These are phyloP conservation scores for Aspergillus transmontanensis DNA, from an alignment of 2,329 filamentous ascomycete species.

Conservation along the genomic window DNA sequence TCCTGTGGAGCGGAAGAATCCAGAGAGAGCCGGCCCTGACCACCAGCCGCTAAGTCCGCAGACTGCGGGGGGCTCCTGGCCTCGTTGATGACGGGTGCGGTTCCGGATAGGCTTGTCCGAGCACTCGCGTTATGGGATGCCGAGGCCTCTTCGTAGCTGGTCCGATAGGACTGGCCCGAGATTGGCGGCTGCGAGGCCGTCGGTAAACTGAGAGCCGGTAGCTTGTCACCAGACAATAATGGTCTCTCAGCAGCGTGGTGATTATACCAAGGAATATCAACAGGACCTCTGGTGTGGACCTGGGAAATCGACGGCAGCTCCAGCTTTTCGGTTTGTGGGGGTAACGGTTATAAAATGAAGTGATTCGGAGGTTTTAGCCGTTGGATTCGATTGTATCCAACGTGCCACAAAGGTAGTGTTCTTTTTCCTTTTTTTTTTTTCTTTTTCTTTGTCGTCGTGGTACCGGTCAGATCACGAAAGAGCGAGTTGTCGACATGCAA, in stretches of 20 bases:
- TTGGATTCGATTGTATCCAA: constrained; percentile 28
- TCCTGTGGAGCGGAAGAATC: constrained; percentile 38
- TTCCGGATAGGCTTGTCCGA: constrained; percentile 59
- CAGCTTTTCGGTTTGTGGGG: constrained; percentile 77
- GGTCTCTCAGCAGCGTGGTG: constrained; percentile 66
- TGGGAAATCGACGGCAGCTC: constrained; percentile 86
- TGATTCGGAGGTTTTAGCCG: constrained; percentile 18
- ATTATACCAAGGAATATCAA: constrained; percentile 72
- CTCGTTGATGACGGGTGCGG: constrained; percentile 47
- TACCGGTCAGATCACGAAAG: background rate
- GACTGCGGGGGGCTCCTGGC: constrained; percentile 74
- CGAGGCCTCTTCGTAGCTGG: constrained; percentile 69
- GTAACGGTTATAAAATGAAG: constrained; percentile 30
- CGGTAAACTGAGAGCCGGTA: constrained; percentile 71
- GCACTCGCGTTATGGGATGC: constrained; percentile 55
- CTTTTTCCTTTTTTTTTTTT: background rate
- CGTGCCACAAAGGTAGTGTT: constrained; percentile 16
- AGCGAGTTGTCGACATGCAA: constrained; percentile 11
- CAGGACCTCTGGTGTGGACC: constrained; percentile 76
- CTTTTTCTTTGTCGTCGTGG: background rate
- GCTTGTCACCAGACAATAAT: constrained; percentile 71
- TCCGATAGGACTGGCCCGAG: constrained; percentile 73
- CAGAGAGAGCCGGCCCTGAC: constrained; percentile 35
- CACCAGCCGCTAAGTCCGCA: constrained; percentile 55
- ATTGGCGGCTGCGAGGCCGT: constrained; percentile 65